Conservation (phyloP, 2,329 filamentous ascomycete genomes). For the Neonectria neomacrospora region DNA sequence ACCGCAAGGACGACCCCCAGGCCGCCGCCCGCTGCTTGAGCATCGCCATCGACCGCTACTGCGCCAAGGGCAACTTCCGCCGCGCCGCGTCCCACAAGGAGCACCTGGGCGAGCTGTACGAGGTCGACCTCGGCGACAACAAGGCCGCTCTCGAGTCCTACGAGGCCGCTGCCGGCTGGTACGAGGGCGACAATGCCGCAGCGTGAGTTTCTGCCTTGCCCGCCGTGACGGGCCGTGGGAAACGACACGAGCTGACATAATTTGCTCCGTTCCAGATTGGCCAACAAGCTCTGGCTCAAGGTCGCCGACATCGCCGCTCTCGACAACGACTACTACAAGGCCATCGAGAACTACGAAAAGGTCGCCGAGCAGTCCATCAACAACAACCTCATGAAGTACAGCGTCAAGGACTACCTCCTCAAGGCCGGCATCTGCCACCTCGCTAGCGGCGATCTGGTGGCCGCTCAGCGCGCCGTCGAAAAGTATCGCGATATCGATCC, state of each 20-base stretch:
- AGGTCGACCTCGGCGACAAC: conserved; percentile 81
- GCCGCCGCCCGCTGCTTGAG: conserved; percentile 85
- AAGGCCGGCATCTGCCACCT: conserved; percentile 95
- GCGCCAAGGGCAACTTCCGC: conserved; percentile 88
- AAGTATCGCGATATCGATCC: conserved; percentile 84
- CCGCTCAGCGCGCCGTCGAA: conserved; percentile 81
- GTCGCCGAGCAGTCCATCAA: conserved; percentile 81
- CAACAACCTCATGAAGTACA: conserved; percentile 94
- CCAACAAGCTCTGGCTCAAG: conserved; percentile 94
- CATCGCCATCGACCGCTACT: conserved; percentile 86
- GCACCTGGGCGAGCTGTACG: conserved; percentile 85
- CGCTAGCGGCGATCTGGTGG: conserved; percentile 77
- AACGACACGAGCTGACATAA: conserved; percentile 19
- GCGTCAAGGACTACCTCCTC: conserved; percentile 94
- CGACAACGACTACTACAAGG: conserved; percentile 84
- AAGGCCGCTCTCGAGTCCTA: conserved; percentile 85
- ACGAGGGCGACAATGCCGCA: conserved; percentile 84
- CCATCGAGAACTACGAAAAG: conserved; percentile 84
- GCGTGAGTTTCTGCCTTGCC: conserved; percentile 66
- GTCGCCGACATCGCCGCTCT: conserved; percentile 88
- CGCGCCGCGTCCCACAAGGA: conserved; percentile 92
- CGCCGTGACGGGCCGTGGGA: neutral
- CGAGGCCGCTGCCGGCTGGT: conserved; percentile 88
- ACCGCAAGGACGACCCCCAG: conserved; percentile 84
- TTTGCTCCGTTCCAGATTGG: conserved; percentile 66